Evolutionary conservation across 1,284 basidiomycete species (phyloP), one percentile per base, ranked within the genome.

Genomic region (Entoloma clypeatum): DNA sequence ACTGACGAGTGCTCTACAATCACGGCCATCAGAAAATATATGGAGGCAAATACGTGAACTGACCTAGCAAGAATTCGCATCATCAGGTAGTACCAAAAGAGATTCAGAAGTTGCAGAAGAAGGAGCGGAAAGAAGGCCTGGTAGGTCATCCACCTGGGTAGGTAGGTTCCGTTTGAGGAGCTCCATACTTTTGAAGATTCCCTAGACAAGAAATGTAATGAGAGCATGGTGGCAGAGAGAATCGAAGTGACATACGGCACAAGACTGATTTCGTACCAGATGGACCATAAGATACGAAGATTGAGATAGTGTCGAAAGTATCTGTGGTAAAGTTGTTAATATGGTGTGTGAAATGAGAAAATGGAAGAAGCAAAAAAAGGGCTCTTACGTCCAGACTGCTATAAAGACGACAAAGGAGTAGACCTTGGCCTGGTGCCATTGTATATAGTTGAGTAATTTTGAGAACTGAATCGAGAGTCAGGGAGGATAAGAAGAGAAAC

Each of bases 221-320:
- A 36, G 32, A 10, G 16, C 11, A 18, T 6, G 10, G 42, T n/a
- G n/a, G 3, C 14, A 33, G 19, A 28, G 7, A 16, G 30, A n/a
- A 26, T 13, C 22, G 44, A 9, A 18, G 39, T 33, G 5, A 75
- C 89, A 44, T 57, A 92, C 87, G 89, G 90, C 44, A 92, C 74
- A 10, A 86, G 65, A 42, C 88, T 75, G 48, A 81, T 92, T 57
- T 99, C 78, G 23, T 60, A 70, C 81, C 83, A 94, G 1, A 97
- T 87, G 1, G 91, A 93, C 69, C 77, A 86, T 19, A 99, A 75
- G 16, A 99, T 96, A 37, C 72, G 67, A 29, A 95, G 63, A 61
- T 97, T 98, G 23, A 96, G 71, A 61, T 88, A 97, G 62, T 97
- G 94, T 1, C 96, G 88, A 77, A 96, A 92, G 64, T 99, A 99